Base-by-base conservation (phyloP, 2,329 filamentous ascomycete species). In the Calonectria hawksworthii region DNA sequence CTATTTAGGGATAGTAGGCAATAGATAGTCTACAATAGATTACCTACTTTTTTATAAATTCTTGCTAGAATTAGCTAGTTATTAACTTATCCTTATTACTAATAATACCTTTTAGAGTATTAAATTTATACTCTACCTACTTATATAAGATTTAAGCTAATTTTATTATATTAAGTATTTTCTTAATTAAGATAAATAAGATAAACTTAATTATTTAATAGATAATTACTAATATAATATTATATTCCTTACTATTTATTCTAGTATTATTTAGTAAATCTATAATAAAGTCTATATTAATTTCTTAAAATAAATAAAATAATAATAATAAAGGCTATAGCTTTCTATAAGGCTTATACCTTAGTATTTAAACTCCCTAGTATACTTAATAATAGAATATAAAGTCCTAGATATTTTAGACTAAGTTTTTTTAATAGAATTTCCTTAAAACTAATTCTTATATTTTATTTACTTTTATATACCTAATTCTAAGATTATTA, bases 151-250 rank as follows among this genome's bases (percentile, higher is more conserved):
- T 51, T 47, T 54, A 32, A 30, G 18, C 14, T 59, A 67, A 21
- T 67, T 50, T 23, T 16, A n/a, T n/a, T 54, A 38, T 66, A n/a
- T 51, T 41, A 59, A 50, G 11, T 50, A 11, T 61, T 41, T 67
- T 66, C 13, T 66, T 56, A 59, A 9, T 68, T 44, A 54, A 32
- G 28, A 65, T 10, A 59, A 72, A 67, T 10, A 72, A 16, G 23
- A 61, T 59, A 59, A 30, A 59, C n/a, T 72, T 67, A 51, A 38
- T 66, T 72, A 72, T 72, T 34, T 38, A 59, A 26, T 59, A 34
- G 8, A 59, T 59, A 23, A 59, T 59, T 10, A 59, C 13, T 13
- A 59, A 26, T 0, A 59, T 59, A n/a, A 59, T 59, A 59, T 59
- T 59, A 21, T 59, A 59, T 38, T 36, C n/a, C 23, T 59, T 26